Evolutionary conservation across 225 moss, liverwort and hornwort genomes (phyloP), one percentile per base, ranked within the genome.

Genomic region (Thuidium tamariscinum): DNA sequence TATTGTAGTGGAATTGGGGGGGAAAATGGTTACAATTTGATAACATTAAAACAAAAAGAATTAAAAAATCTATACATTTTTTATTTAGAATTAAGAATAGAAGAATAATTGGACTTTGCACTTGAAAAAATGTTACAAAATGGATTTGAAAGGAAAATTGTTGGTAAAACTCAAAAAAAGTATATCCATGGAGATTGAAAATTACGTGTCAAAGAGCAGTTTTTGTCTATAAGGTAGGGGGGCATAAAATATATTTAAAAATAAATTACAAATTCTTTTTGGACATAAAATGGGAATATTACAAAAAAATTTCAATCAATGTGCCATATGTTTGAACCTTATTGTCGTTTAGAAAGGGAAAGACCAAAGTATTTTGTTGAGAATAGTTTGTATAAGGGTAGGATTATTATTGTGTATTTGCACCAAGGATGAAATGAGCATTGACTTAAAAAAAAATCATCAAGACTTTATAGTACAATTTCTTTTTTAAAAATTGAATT

Each of bases 221-320:
- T 2, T 20, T n/a, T 20, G 6, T 3, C 9, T 0, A n/a, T 0
- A 36, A 0, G 8, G 41, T 0, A 1, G 0, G 2, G 2, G 5
- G 42, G 27, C 5, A 42, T 42, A 27, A 70, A 16, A 16, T 15
- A 27, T 42, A 27, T 44, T 2, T 9, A 26, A 9, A 27, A 16
- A 39, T 46, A 11, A 17, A 72, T 18, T 11, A 1, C 11, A 46
- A 41, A 30, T 2, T 27, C 19, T 30, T 7, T 73, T 7, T 11
- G 4, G 69, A 17, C 6, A 46, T 19, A 3, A 11, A 5, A 46
- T 72, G 5, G 7, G 6, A 46, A 72, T 29, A 19, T 30, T 46
- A 19, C 7, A 0, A 32, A 12, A 2, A 49, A 49, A 32, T 46
- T 73, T 19, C 3, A 29, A 44, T 72, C 29, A 44, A 71, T 44